Conservation (phyloP, 345 rosid species). For the Jatropha curcas region DNA sequence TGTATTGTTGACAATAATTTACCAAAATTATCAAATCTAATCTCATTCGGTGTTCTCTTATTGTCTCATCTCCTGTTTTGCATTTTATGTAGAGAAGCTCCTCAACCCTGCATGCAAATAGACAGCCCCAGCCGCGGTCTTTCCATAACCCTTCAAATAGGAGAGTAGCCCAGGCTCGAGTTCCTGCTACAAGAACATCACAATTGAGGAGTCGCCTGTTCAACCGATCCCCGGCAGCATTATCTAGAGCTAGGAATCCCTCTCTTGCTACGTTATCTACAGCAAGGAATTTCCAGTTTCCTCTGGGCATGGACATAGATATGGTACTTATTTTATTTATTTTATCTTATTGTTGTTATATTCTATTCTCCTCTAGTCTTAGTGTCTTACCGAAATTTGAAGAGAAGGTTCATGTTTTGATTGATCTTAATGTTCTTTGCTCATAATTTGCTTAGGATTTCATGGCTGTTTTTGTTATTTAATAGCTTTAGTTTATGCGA, state of each 20-base stretch:
- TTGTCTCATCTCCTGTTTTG: slow-evolving; percentile 1
- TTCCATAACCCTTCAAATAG: slow-evolving; percentile 47
- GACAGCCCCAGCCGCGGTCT: slow-evolving; percentile 42
- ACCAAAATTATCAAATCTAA: background rate
- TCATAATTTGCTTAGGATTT: background rate
- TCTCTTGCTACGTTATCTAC: slow-evolving; percentile 4
- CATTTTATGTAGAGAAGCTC: slow-evolving; percentile 39
- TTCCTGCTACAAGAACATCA: slow-evolving; percentile 46
- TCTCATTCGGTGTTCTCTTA: background rate
- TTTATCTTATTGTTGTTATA: too few relatives aligned
- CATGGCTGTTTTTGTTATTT: background rate
- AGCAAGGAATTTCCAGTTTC: slow-evolving; percentile 50
- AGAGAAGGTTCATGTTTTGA: background rate
- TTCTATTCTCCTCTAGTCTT: background rate
- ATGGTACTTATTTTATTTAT: slow-evolving; percentile 47
- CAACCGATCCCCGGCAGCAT: slow-evolving; percentile 40
- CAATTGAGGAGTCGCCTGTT: slow-evolving; percentile 48
- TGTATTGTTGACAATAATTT: background rate
- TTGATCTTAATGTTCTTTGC: background rate
- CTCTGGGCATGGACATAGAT: slow-evolving; percentile 64
- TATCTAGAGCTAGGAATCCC: slow-evolving; percentile 36
- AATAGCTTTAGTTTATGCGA: background rate
- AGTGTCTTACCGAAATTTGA: background rate
- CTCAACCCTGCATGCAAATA: slow-evolving; percentile 28
- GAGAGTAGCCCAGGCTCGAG: slow-evolving; percentile 45